Evolutionary conservation across 148 eudicot species (phyloP).

Genomic region (Vaccinium darrowii): DNA sequence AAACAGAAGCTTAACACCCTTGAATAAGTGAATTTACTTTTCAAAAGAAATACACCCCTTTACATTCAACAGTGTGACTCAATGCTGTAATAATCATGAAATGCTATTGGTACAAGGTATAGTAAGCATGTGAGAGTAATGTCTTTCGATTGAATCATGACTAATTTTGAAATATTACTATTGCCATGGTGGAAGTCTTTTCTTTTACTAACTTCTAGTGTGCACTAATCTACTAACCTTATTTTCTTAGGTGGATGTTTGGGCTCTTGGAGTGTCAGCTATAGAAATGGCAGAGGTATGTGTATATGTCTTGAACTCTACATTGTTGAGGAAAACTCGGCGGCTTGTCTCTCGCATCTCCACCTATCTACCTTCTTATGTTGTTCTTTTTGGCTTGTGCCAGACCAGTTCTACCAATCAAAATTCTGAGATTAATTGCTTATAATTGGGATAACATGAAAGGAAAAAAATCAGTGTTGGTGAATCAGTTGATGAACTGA

Average conservation of each 20-base stretch:
- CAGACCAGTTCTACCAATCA: background rate
- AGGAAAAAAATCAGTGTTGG: background rate
- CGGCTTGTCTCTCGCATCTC: constrained; percentile 3
- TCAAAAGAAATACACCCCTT: no score
- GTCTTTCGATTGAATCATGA: background rate
- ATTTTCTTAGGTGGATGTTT: constrained; percentile 82
- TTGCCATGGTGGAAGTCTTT: background rate
- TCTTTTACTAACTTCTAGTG: background rate
- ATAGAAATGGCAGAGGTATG: constrained; percentile 99
- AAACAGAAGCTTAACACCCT: background rate
- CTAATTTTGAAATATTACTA: background rate
- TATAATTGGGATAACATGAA: background rate
- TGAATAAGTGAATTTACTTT: background rate
- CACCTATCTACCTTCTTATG: background rate
- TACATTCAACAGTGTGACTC: background rate
- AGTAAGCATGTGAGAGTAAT: background rate
- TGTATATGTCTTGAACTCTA: background rate
- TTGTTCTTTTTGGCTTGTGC: constrained; percentile 9
- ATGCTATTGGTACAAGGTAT: no score
- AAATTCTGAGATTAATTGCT: background rate
- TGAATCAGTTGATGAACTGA: background rate
- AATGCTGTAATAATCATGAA: background rate
- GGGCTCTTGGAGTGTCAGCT: constrained; percentile 99
- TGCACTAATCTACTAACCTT: constrained; percentile 10
- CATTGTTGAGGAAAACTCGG: constrained; percentile 8